phyloP scores from a whole-genome alignment of 23 red algal genomes.

The Chondrus crispus region DNA sequence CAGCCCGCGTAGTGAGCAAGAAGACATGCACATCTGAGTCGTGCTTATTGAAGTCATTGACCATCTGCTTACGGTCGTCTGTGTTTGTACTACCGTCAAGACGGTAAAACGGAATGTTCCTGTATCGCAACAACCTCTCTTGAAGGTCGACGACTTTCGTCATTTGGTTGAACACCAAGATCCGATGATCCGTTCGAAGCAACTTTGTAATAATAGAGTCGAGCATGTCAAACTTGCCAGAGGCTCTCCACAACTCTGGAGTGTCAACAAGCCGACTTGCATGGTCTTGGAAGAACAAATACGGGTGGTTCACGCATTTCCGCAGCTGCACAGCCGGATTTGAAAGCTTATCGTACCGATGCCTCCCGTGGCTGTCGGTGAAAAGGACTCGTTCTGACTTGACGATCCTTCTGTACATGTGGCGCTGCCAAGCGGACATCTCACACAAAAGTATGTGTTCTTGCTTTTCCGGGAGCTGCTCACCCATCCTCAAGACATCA shows the following conservation, averaged over 20 bases:
- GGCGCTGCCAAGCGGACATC: conserved; percentile 96
- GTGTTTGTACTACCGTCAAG: conserved; percentile 87
- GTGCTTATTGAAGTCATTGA: conserved; percentile 81
- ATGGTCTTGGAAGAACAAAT: conserved; percentile 84
- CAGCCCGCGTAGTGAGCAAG: conserved; percentile 94
- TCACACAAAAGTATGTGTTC: conserved; percentile 94
- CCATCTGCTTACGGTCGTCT: conserved; percentile 79
- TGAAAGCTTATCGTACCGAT: conserved; percentile 83
- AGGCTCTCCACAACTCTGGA: conserved; percentile 69
- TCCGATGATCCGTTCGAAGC: conserved; percentile 82
- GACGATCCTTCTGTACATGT: conserved; percentile 78
- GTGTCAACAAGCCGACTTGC: conserved; percentile 54
- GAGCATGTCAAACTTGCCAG: conserved; percentile 97
- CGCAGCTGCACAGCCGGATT: conserved; percentile 93
- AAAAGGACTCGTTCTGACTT: conserved; percentile 84
- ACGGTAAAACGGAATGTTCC: conserved; percentile 85
- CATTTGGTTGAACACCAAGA: conserved; percentile 99
- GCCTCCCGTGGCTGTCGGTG: conserved; percentile 78
- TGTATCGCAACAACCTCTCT: conserved; percentile 76
- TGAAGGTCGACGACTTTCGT: conserved; percentile 96
- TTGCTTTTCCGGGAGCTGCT: conserved; percentile 89
- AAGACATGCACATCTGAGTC: conserved; percentile 89
- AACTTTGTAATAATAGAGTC: conserved; percentile 92
- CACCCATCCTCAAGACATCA: conserved; percentile 92
- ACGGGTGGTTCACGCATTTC: conserved; percentile 98